Conservation (phyloP, 139 green algal species). For the Klebsormidium nitens region DNA sequence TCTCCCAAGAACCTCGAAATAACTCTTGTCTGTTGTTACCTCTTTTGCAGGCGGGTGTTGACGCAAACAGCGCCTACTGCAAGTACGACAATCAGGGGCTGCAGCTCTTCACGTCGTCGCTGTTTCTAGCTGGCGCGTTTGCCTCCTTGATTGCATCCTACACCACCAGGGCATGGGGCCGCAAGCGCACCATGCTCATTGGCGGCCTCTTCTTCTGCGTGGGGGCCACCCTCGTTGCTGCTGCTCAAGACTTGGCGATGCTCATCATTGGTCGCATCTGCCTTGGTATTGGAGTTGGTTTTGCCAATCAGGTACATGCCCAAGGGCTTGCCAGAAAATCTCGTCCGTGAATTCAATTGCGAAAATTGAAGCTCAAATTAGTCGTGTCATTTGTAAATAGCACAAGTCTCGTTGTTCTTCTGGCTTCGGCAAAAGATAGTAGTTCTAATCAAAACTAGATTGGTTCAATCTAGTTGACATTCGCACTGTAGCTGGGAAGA, state of each 20-base stretch:
- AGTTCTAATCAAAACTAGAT: too few species aligned
- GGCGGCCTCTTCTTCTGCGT: conserved; percentile 50
- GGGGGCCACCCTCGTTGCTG: conserved; percentile 49
- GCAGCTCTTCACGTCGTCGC: conserved; percentile 64
- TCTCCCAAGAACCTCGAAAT: too few species aligned
- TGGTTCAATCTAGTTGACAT: too few species aligned
- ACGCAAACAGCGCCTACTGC: conserved; percentile 42
- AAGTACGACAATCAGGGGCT: conserved; percentile 57
- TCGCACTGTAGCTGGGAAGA: too few species aligned
- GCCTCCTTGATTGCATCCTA: conserved; percentile 31
- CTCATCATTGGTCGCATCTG: conserved; percentile 63
- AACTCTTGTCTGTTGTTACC: too few species aligned
- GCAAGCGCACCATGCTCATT: conserved; percentile 52
- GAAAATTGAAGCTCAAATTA: too few species aligned
- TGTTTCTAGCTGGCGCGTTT: conserved; percentile 60
- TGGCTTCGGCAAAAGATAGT: too few species aligned
- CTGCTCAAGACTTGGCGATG: conserved; percentile 54
- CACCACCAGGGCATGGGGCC: conserved; percentile 38
- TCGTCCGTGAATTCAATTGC: too few species aligned
- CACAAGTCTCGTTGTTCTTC: too few species aligned
- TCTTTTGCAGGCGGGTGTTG: too few species aligned
- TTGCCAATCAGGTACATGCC: conserved; percentile 51
- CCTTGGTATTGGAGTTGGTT: conserved; percentile 68
- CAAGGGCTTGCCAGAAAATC: too few species aligned
- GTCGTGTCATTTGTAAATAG: too few species aligned